phyloP scores from a whole-genome alignment of 2,329 filamentous ascomycete species.

The Orbilia blumenaviensis region DNA sequence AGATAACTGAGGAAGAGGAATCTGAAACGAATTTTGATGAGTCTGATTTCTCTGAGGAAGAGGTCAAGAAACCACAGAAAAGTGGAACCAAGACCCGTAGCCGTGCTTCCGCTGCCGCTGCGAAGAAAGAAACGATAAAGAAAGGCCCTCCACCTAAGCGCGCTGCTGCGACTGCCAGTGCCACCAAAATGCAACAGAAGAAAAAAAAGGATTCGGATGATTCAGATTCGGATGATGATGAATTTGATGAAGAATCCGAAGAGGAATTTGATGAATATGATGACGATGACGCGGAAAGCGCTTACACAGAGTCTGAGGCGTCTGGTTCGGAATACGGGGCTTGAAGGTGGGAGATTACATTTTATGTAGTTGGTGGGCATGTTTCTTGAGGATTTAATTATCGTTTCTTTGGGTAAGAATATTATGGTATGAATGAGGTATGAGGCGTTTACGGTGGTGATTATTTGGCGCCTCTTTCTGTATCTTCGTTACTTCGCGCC shows the following conservation, averaged over 20 bases:
- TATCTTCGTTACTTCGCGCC: background rate
- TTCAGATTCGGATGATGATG: slow-evolving; percentile 15
- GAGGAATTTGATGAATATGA: slow-evolving; percentile 47
- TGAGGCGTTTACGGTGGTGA: slow-evolving; percentile 19
- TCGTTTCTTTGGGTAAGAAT: background rate
- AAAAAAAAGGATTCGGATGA: slow-evolving; percentile 26
- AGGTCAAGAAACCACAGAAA: slow-evolving; percentile 28
- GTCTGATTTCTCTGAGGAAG: slow-evolving; percentile 41
- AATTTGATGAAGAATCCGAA: slow-evolving; percentile 10
- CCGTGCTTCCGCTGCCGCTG: slow-evolving; percentile 20
- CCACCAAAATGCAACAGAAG: slow-evolving; percentile 26
- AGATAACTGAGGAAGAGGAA: slow-evolving; percentile 12
- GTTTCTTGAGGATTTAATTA: background rate
- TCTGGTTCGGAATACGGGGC: slow-evolving; percentile 46
- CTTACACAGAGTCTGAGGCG: slow-evolving; percentile 46
- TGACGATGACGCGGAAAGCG: slow-evolving; percentile 43
- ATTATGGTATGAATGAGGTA: background rate
- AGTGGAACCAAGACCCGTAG: slow-evolving; percentile 23
- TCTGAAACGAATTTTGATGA: slow-evolving; percentile 23
- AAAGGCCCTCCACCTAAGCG: slow-evolving; percentile 40
- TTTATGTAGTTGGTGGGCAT: background rate
- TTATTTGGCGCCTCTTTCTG: slow-evolving; percentile 13
- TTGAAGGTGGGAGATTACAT: background rate
- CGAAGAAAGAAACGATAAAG: slow-evolving; percentile 33
- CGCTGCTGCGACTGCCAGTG: slow-evolving; percentile 26